Base-by-base conservation (phyloP, 768 basidiomycete genomes). In the Mycena vitilis region DNA sequence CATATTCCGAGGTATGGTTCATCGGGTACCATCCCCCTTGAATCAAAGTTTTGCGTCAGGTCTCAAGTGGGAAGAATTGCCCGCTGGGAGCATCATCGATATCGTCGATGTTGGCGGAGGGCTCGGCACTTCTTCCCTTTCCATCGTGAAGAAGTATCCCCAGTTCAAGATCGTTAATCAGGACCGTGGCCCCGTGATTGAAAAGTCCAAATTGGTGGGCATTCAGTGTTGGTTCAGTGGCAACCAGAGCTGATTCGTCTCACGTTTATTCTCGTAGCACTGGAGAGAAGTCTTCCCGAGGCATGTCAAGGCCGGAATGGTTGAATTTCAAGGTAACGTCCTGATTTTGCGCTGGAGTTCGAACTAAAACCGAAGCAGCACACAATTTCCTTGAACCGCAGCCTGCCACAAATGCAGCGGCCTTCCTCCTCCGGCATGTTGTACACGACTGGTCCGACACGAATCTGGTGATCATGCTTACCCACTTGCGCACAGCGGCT, bases 381-480 rank as follows among this genome's bases (percentile, higher is more conserved):
- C 86, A 88, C 63, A 82, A 86, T 73, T 87, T 87, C 71, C 85
- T 88, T 70, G 78, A 75, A n/a, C 84, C 84, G 1, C 87, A 88
- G 66, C 78, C 79, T 0, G 63, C 75, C 13, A 68, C 76, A 2
- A 20, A 77, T 55, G 69, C 83, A 74, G 78, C 83, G 0, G 81
- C 84, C 7, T 88, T 83, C 71, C 72, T 87, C n/a, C 69, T 88
- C 23, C 79, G 86, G 20, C 80, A 81, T 16, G 79, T 87, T 54
- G 80, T 85, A 36, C 87, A 88, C 65, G 85, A 88, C 70, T 87
- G 86, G 86, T 80, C 86, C 1, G 87, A 87, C 57, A 73, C 70
- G 1, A 76, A 67, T n/a, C 75, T 77, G 30, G 69, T 65, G 18
- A 80, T 79, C 37, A 85, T 88, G 30, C 75, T 88, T 49, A 74